A percentile compares a stretch with the other conserved stretches of the same genome.
These are phyloP conservation scores for Artemisia argyi DNA, from an alignment of 129 eudicot genomes.

Conservation along the genomic window DNA sequence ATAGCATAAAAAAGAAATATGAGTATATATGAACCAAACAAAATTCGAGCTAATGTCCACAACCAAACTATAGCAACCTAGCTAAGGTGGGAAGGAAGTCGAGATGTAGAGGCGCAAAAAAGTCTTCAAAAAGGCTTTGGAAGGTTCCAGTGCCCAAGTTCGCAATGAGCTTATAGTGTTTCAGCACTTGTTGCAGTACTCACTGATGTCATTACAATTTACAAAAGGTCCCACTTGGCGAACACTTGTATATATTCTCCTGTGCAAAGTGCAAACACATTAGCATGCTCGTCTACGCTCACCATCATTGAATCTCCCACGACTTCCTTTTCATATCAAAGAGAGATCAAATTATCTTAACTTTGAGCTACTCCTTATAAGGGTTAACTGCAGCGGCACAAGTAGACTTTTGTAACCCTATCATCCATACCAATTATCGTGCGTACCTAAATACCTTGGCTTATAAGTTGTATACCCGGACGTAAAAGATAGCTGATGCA, in stretches of 20 bases:
- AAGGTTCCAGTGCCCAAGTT: no score
- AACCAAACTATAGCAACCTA: no score
- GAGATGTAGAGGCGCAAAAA: no score
- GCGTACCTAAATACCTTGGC: not conserved
- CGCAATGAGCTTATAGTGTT: not conserved
- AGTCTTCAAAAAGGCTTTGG: no score
- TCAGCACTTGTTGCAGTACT: not conserved
- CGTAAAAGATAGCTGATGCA: no score
- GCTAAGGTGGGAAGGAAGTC: no score
- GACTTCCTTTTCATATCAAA: not conserved
- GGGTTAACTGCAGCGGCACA: not conserved
- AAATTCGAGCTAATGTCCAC: no score
- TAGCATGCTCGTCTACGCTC: not conserved
- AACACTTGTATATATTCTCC: not conserved
- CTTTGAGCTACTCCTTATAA: not conserved
- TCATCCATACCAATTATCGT: no score
- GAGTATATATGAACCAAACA: no score
- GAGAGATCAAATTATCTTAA: not conserved
- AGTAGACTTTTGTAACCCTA: no score
- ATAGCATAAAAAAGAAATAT: no score
- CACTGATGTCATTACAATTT: not conserved
- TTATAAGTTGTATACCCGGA: not conserved
- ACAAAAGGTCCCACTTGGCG: not conserved
- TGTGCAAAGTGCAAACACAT: conserved; percentile 3
- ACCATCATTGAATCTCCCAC: conserved; percentile 1